Conservation (phyloP, 768 basidiomycete species). For the Boletus rex-veris region DNA sequence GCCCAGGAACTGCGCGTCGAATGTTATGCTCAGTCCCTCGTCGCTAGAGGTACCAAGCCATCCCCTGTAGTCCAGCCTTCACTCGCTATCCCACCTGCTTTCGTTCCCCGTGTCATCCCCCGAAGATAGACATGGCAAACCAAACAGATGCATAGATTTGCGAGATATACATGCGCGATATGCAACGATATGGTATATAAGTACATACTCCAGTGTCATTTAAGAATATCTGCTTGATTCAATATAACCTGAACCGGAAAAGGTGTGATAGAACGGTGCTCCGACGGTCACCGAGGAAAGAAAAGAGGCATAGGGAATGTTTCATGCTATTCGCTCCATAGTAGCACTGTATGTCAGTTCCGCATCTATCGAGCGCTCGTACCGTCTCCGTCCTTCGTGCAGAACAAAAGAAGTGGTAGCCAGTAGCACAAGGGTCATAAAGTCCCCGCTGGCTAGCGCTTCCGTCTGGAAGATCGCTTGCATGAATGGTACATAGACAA, state of each 20-base stretch:
- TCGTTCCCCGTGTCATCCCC: slow-evolving; percentile 16
- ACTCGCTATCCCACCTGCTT: slow-evolving; percentile 30
- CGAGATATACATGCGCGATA: neutral
- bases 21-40: slow-evolving; percentile 30
- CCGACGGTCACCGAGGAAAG: too few species aligned
- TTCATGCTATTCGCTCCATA: slow-evolving; percentile 62
- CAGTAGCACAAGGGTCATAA: slow-evolving; percentile 65
- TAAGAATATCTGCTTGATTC: too few species aligned
- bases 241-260: neutral
- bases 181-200: slow-evolving; percentile 5
- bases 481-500: slow-evolving; percentile 89
- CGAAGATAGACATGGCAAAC: neutral
- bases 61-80: slow-evolving; percentile 11
- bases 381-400: slow-evolving; percentile 78
- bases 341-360: slow-evolving; percentile 47
- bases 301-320: neutral
- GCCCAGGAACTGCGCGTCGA: slow-evolving; percentile 26
- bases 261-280: neutral
- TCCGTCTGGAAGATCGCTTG: slow-evolving; percentile 94
- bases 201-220: slow-evolving; percentile 4
- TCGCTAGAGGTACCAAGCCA: slow-evolving; percentile 24
- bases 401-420: slow-evolving; percentile 60
- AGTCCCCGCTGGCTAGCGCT: slow-evolving; percentile 63
- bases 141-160: neutral
- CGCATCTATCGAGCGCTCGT: slow-evolving; percentile 62